Base-by-base conservation (phyloP, 2,329 filamentous ascomycete species). In the Fusarium tanahbumbuense region DNA sequence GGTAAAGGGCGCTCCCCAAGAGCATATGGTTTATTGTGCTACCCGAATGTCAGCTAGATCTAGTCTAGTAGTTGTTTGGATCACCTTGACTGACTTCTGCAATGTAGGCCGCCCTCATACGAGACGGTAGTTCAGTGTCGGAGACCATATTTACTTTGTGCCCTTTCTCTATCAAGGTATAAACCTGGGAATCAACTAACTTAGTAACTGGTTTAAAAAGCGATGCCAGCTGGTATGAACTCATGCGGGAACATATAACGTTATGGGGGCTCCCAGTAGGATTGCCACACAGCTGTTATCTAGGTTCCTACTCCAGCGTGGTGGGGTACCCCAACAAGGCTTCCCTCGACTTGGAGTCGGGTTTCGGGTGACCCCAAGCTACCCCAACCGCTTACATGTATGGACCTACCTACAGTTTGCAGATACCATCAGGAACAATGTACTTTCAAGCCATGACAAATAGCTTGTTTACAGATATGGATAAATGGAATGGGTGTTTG, bases 11-110 rank as follows among this genome's bases (percentile, higher is more conserved):
- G 60, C 13, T 62, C 57, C 1, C 47, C 57, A 15, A 63, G 34
- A 11, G 60, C 60, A 46, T 63, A 63, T 11, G 60, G 57, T 23
- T 62, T 62, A 30, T 55, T 62, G 20, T 63, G 34, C 60, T 63
- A 37, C 8, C 2, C 15, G 2, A 27, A 2, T 11, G 8, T 63
- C 8, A 63, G 47, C 45, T 20, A 34, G 32, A 34, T 34, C 32
- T 34, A 34, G 32, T 34, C 16, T 8, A 34, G 15, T 34, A 10
- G 8, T 34, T 13, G 4, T 46, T 18, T 3, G 7, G 8, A 11
- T 28, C 9, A 20, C 7, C 27, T 20, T 11, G 13, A 45, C 34
- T 25, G 4, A 62, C 60, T 16, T 63, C 47, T 13, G 27, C n/a
- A 11, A 63, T 63, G 5, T 63, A 55, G 6, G 60, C 60, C 11